Conservation (phyloP, 768 basidiomycete genomes). For the Boletus barrowsii region DNA sequence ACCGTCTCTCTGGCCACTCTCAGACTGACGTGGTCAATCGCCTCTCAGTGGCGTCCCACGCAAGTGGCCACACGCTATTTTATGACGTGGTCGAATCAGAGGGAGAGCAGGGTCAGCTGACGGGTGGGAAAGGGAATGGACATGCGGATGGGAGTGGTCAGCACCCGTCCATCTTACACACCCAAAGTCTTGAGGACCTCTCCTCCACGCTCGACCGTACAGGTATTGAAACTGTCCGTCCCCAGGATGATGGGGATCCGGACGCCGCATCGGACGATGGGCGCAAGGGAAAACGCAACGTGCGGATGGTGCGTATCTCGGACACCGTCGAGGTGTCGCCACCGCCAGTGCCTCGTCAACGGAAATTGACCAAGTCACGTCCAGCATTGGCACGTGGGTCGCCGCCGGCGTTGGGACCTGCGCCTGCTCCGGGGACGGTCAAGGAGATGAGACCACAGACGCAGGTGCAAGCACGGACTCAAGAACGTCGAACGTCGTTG, state of each 20-base stretch:
- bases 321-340: conserved; percentile 23
- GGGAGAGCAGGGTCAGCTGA: not conserved
- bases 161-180: conserved; percentile 5
- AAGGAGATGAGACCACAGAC: not conserved
- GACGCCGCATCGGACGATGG: not conserved
- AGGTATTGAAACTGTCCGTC: conserved; percentile 12
- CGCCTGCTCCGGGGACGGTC: not conserved
- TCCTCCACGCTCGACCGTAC: conserved; percentile 20
- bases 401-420: not conserved
- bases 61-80: conserved; percentile 28
- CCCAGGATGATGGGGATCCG: not conserved
- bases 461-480: not conserved
- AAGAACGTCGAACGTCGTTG: conserved; percentile 18
- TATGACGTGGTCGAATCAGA: conserved; percentile 19
- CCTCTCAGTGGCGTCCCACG: conserved; percentile 22
- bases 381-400: not conserved
- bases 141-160: not conserved
- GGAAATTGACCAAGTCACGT: conserved; percentile 24
- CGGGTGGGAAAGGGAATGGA: not conserved
- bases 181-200: conserved; percentile 25
- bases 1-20: conserved; percentile 8
- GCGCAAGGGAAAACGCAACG: conserved; percentile 15
- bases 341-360: conserved; percentile 7
- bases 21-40: conserved; percentile 13
- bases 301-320: conserved; percentile 25